A percentile compares a stretch with the other conserved stretches of the same genome.
Evolutionary conservation across 2,329 filamentous ascomycete species (phyloP).

Genomic region (Epichloe typhina): DNA sequence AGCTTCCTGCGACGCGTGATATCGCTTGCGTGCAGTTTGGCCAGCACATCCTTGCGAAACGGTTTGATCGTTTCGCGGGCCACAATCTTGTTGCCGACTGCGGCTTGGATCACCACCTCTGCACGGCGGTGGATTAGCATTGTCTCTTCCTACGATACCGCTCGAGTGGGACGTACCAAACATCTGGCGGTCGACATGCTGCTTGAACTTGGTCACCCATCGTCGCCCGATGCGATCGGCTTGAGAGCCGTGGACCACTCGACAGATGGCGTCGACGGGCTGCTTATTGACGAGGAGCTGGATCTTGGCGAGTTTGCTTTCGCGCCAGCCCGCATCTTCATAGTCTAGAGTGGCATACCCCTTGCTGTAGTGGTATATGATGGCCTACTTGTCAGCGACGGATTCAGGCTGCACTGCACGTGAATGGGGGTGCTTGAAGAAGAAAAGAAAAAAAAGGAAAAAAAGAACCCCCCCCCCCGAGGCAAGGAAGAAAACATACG

Average conservation of each 20-base stretch:
- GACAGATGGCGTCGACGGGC: slow-evolving; percentile 87
- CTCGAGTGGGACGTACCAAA: slow-evolving; percentile 38
- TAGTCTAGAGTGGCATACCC: slow-evolving; percentile 95
- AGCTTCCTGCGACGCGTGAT: slow-evolving; percentile 71
- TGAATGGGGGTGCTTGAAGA: no score
- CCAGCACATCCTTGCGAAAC: slow-evolving; percentile 87
- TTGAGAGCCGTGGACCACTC: slow-evolving; percentile 75
- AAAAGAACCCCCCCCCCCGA: no score
- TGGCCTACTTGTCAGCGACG: background rate
- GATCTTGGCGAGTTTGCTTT: slow-evolving; percentile 71
- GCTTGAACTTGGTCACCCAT: slow-evolving; percentile 94
- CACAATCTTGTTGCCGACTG: slow-evolving; percentile 68
- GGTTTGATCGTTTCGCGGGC: slow-evolving; percentile 93
- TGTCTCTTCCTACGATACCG: background rate
- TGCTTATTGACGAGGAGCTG: slow-evolving; percentile 88
- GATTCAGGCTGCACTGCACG: background rate
- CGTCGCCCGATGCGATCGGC: slow-evolving; percentile 65
- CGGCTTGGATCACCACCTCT: slow-evolving; percentile 90
- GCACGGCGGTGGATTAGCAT: background rate
- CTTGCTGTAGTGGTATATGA: slow-evolving; percentile 34
- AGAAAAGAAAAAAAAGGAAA: no score
- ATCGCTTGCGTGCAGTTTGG: slow-evolving; percentile 87
- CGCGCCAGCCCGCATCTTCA: slow-evolving; percentile 81
- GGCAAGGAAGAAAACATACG: slow-evolving; percentile 23
- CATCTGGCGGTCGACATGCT: slow-evolving; percentile 93